phyloP scores from a whole-genome alignment of 257 asterid species.

The Lycium ferocissimum region DNA sequence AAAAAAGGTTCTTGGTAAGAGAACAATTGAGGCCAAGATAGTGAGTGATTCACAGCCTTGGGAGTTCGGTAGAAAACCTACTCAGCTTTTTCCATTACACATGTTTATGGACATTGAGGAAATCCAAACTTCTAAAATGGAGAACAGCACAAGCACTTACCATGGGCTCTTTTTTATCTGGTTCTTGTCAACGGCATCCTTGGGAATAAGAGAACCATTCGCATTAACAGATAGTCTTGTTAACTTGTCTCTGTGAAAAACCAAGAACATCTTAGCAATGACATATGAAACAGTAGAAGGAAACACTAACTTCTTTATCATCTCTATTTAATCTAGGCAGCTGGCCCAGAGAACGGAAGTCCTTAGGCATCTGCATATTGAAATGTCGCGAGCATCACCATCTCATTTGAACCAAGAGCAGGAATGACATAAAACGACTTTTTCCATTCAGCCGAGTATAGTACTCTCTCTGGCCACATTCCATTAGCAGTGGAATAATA shows the following conservation, averaged over 20 bases:
- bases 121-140: background rate
- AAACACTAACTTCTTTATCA: conserved; percentile 18
- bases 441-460: background rate
- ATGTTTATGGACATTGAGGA: background rate
- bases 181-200: conserved; percentile 71
- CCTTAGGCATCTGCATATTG: conserved; percentile 23
- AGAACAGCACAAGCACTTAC: conserved; percentile 46
- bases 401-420: conserved; percentile 17
- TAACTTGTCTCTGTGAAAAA: conserved; percentile 68
- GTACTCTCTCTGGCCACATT: background rate
- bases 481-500: background rate
- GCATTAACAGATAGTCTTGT: conserved; percentile 88
- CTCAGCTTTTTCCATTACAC: background rate
- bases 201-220: conserved; percentile 80
- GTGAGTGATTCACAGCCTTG: background rate
- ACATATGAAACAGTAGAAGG: conserved; percentile 22
- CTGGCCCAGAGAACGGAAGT: background rate
- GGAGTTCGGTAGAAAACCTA: background rate
- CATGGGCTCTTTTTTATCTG: conserved; percentile 78
- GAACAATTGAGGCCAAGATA: background rate
- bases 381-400: conserved; percentile 1
- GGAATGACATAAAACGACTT: background rate
- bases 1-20: background rate
- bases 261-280: background rate
- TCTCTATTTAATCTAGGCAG: conserved; percentile 28